These are phyloP conservation scores for Ensete glaucum DNA, from an alignment of 176 grass and related monocot genomes.

Conservation along the genomic window DNA sequence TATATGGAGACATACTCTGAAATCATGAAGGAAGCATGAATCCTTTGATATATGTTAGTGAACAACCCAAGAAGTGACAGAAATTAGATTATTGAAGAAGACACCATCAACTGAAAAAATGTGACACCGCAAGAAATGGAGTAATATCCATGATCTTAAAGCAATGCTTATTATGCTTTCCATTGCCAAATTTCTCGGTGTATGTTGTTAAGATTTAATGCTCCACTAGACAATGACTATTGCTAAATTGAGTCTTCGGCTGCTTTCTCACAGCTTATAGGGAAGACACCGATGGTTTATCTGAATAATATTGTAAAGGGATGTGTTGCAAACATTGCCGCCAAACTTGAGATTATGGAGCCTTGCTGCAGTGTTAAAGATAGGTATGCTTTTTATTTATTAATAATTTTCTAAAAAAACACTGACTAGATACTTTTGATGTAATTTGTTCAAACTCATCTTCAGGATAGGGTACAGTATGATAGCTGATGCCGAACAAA, in stretches of 20 bases:
- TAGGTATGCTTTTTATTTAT: constrained; percentile 31
- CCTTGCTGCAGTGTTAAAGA: constrained; percentile 98
- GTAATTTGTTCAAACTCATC: constrained; percentile 1
- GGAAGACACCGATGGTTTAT: constrained; percentile 96
- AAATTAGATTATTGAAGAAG: no score
- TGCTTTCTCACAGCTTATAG: constrained; percentile 56
- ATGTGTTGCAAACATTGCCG: constrained; percentile 63
- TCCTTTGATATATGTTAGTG: neutral
- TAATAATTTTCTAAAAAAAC: neutral
- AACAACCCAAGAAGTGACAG: no score
- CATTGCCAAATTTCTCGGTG: no score
- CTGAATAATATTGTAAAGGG: constrained; percentile 83
- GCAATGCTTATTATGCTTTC: no score
- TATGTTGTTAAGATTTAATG: no score
- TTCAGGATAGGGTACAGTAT: constrained; percentile 93
- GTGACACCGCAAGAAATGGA: no score
- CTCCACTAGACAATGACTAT: no score
- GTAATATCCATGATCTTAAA: no score
- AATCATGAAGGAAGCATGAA: neutral
- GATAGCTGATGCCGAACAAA: constrained; percentile 76
- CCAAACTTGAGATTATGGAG: constrained; percentile 99
- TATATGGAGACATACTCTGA: neutral
- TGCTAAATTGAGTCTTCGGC: neutral
- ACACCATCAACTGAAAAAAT: no score
- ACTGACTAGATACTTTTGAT: neutral